phyloP scores from a whole-genome alignment of 1,139 yeast genomes.

The Yamadazyma diddensiae region DNA sequence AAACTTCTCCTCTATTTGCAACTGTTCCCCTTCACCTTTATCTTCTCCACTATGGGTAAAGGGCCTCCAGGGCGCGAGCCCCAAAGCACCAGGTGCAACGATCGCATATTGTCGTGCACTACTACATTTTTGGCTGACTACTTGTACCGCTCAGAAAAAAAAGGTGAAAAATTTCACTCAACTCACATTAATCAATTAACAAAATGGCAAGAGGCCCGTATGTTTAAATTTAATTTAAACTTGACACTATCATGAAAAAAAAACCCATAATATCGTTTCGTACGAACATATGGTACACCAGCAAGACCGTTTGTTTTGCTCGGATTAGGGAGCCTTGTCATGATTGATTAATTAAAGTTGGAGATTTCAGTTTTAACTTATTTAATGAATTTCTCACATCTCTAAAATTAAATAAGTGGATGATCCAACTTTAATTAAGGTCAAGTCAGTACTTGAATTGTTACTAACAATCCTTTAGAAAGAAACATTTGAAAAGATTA shows the following conservation, averaged over 20 bases:
- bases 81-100: neutral
- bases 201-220: conserved; percentile 97
- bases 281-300: conserved; percentile 10
- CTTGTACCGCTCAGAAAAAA: neutral
- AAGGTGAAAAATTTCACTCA: conserved; percentile 1
- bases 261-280: conserved; percentile 9
- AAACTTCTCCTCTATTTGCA: neutral
- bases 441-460: neutral
- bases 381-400: neutral
- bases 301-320: conserved; percentile 4
- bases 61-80: conserved; percentile 5
- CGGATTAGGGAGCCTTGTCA: conserved; percentile 31
- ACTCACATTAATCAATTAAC: conserved; percentile 8
- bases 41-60: conserved; percentile 2
- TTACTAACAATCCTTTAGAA: conserved; percentile 12
- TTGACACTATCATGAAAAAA: conserved; percentile 4
- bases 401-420: conserved; percentile 1
- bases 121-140: too few species aligned
- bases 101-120: neutral
- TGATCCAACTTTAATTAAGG: conserved; percentile 5
- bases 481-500: conserved; percentile 45
- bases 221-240: conserved; percentile 30
- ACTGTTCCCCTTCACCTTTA: neutral
- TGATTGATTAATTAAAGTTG: conserved; percentile 18
- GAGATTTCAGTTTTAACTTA: neutral